Percentiles rank a stretch among this genome's conserved stretches.
phyloP scores from a whole-genome alignment of 176 grass and related monocot species.

The Oryza glaberrima region DNA sequence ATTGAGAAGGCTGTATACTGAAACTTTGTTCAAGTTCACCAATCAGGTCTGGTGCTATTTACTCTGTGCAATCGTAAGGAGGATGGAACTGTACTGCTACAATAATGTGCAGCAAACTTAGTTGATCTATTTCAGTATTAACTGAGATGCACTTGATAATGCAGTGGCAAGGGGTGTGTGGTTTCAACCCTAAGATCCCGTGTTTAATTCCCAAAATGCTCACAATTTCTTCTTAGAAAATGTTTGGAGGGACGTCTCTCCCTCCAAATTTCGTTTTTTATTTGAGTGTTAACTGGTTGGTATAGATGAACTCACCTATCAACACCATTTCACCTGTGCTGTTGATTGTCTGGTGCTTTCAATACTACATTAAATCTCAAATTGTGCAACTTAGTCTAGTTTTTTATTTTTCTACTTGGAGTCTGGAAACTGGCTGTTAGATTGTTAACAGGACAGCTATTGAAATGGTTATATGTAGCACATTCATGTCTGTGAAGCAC shows the following conservation, averaged over 20 bases:
- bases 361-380: not conserved
- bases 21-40: conserved; percentile 80
- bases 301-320: not conserved
- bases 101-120: conserved; percentile 22
- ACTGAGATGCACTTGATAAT: no score
- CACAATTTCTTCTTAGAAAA: no score
- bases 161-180: no score
- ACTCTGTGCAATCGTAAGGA: conserved; percentile 12
- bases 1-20: conserved; percentile 65
- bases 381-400: conserved; percentile 4
- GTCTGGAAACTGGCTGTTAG: not conserved
- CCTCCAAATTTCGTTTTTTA: no score
- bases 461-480: conserved; percentile 12
- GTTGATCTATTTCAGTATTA: not conserved
- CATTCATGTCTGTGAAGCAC: not conserved
- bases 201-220: no score
- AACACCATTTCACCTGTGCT: conserved; percentile 16
- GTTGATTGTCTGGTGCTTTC: not conserved
- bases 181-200: no score
- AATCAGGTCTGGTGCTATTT: conserved; percentile 70
- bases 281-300: not conserved
- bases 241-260: no score
- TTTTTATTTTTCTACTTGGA: not conserved
- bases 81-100: not conserved
- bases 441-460: not conserved